Evolutionary conservation across 352 stramenopile species (phyloP).

Genomic region (Pythium insidiosum): DNA sequence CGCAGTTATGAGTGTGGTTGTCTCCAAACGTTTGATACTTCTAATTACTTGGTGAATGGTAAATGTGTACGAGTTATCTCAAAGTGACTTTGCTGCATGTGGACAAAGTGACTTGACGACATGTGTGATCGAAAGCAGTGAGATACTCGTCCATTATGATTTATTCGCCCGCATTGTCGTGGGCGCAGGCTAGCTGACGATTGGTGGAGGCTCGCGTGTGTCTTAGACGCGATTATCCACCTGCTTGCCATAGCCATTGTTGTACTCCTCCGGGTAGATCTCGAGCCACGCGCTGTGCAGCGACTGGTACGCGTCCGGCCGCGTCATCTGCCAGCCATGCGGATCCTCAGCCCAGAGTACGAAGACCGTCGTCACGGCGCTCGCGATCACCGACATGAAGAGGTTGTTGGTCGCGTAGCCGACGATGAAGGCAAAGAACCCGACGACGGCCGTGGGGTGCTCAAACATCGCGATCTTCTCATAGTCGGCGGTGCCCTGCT

Average conservation of each 20-base stretch:
- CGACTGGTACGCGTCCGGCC: constrained; percentile 54
- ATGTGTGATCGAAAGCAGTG: too few relatives aligned
- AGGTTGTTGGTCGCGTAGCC: constrained; percentile 69
- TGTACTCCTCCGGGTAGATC: constrained; percentile 81
- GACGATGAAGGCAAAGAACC: constrained; percentile 62
- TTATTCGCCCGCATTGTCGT: too few relatives aligned
- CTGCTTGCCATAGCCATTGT: constrained; percentile 71
- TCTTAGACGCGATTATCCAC: constrained; percentile 15
- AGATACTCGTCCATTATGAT: too few relatives aligned
- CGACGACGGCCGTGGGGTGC: constrained; percentile 57
- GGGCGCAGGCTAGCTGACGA: too few relatives aligned
- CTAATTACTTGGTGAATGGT: too few relatives aligned
- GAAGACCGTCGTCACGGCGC: constrained; percentile 76
- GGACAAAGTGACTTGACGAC: too few relatives aligned
- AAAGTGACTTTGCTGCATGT: too few relatives aligned
- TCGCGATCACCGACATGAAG: constrained; percentile 69
- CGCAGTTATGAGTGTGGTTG: too few relatives aligned
- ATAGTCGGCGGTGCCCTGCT: constrained; percentile 44
- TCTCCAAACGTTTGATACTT: too few relatives aligned
- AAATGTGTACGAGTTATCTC: too few relatives aligned
- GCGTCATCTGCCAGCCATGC: constrained; percentile 62
- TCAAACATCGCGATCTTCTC: constrained; percentile 47
- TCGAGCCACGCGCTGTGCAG: constrained; percentile 73
- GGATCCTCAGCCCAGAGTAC: constrained; percentile 81
- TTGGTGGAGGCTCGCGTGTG: too few relatives aligned